Base-by-base conservation (phyloP, 2,329 filamentous ascomycete genomes). In the Fusarium goolgardi region DNA sequence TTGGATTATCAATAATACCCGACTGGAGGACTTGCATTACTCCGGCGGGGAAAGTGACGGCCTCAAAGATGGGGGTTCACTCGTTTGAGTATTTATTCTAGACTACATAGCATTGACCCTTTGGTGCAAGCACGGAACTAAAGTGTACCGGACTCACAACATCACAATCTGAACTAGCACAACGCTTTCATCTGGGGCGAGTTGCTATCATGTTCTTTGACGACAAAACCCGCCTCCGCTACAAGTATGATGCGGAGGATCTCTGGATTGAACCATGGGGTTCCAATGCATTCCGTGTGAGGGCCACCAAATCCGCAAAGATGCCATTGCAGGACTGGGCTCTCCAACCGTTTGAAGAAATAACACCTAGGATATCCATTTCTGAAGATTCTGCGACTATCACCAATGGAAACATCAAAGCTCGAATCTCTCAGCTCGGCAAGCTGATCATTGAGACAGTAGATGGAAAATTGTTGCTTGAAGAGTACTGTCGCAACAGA, bases 401-500 rank as follows among this genome's bases (percentile, higher is more conserved):
- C 20, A 46, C 23, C 41, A 77, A 77, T 46, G 76, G 77, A 43
- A 76, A 75, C 40, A 73, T 78, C 55, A 75, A 68, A 40, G 77
- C 76, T 6, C 50, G 44, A 7, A 62, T 79, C 40, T 73, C 67
- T 9, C 54, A 65, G 2, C 63, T 72, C 3, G 77, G 76, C 20
- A 78, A 78, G 51, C 50, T 79, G 9, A 59, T 71, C 11, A 65
- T 79, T 10, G 66, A 64, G 45, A 77, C 75, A 47, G 47, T 59
- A 2, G 59, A 72, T 1, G 76, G 76, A 5, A 71, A 71, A 3
- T 25, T 77, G 1, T 35, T 78, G 1, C 67, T 79, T 1, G 75
- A 78, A 50, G 77, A 79, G 32, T 79, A 72, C 34, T 69, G 71
- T 7, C 76, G 77, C 5, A 65, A 75, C 34, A 66, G 76, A 7